Base-by-base conservation (phyloP, 2,329 filamentous ascomycete genomes). In the Diaporthe longicolla region DNA sequence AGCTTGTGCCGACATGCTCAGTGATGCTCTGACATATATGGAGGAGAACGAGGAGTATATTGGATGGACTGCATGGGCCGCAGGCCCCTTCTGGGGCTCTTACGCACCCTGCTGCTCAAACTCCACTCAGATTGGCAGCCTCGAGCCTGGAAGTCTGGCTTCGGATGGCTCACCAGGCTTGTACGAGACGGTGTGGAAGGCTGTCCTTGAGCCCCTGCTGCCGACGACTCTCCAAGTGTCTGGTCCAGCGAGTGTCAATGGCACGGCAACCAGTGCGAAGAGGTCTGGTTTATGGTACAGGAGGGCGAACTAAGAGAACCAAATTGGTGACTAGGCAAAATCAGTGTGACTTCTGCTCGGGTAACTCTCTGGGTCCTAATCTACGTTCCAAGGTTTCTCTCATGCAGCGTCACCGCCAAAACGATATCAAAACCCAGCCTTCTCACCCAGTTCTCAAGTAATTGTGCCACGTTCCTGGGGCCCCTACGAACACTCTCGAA, bases 51-150 rank as follows among this genome's bases (percentile, higher is more conserved):
- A 82, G 1, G 84, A 83, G 76, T 87, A 86, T 75, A 87, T 88
- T 59, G 86, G 87, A 3, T 88, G 86, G 86, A 87, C 86, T 0
- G 86, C 86, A 4, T 88, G 86, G 86, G 84, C 86, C 0, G 87
- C 86, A 0, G 86, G 86, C 0, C 86, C 87, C 0, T 82, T 88
- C 58, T 88, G 86, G 86, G 86, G 86, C 1, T 76, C 80, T 10
- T 77, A 80, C 55, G 83, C 82, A 71, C 79, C 81, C 4, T 82
- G 81, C 78, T 82, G 83, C 77, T 82, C 83, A 0, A 84, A 87
- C 80, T 80, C 79, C 59, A 75, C 75, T 54, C 82, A 83, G 75
- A 81, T 82, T 55, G 86, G 86, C 5, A 86, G 84, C 72, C 78
- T 88, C 48, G 86, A 88, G 77, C 86, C 86, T 0, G 84, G 84